Conservation (phyloP, 2,329 filamentous ascomycete genomes). For the Calonectria naviculata region DNA sequence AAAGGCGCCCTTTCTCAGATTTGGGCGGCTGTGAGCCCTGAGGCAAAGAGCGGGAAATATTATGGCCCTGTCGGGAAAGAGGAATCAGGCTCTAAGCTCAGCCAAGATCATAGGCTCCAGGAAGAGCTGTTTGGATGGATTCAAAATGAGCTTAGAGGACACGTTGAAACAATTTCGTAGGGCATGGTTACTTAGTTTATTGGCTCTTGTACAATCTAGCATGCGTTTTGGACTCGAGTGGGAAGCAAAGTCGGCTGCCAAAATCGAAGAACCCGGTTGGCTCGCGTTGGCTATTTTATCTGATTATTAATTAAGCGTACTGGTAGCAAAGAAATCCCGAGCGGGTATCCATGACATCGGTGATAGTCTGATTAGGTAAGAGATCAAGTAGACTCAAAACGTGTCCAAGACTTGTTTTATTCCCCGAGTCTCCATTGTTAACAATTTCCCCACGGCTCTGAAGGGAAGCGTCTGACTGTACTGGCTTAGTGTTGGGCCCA, state of each 20-base stretch:
- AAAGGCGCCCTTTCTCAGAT: conserved; percentile 4
- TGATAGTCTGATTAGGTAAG: not conserved
- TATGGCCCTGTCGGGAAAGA: not conserved
- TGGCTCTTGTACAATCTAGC: too few species aligned
- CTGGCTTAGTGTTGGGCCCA: not conserved
- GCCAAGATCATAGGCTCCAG: not conserved
- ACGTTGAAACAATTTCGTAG: too few species aligned
- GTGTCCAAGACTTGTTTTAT: not conserved
- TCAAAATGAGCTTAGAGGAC: too few species aligned
- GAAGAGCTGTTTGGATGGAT: too few species aligned
- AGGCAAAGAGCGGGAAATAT: not conserved
- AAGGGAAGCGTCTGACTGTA: not conserved
- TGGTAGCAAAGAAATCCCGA: not conserved
- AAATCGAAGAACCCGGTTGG: too few species aligned
- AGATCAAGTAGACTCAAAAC: not conserved
- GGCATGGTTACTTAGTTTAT: too few species aligned
- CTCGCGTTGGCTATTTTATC: too few species aligned
- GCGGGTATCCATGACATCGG: not conserved
- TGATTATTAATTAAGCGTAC: not conserved
- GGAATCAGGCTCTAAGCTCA: not conserved
- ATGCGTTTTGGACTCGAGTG: too few species aligned
- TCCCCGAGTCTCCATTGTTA: not conserved
- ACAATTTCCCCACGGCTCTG: not conserved
- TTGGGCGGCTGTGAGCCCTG: conserved; percentile 12
- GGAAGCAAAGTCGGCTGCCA: too few species aligned